A percentile compares a stretch with the other conserved stretches of the same genome.
phyloP scores from a whole-genome alignment of 2,329 filamentous ascomycete species.

The Thielaviopsis musarum region DNA sequence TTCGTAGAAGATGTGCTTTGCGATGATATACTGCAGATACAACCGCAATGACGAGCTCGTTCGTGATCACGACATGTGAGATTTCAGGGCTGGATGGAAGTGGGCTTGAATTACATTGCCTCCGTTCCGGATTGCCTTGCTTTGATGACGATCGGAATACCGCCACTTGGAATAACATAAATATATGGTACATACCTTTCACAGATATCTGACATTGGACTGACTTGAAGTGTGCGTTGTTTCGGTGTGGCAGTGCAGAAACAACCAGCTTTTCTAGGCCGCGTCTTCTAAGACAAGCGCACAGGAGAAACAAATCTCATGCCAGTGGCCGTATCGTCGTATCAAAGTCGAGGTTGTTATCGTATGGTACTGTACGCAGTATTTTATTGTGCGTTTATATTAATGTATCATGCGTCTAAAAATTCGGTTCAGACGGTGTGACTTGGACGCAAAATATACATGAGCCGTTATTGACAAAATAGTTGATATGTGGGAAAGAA shows the following conservation, averaged over 20 bases:
- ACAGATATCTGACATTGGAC: constrained; percentile 21
- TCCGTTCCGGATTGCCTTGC: not conserved
- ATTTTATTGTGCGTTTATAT: not conserved
- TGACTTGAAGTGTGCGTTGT: not conserved
- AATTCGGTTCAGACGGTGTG: not conserved
- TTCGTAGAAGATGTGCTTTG: not conserved
- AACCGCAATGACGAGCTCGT: not conserved
- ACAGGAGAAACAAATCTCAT: not conserved
- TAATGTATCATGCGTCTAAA: not conserved
- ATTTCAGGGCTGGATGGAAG: not conserved
- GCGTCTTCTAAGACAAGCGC: not conserved
- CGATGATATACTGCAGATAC: not conserved
- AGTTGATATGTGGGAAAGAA: not conserved
- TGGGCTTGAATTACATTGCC: not conserved
- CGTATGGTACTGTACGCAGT: not conserved
- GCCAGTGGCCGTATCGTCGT: not conserved
- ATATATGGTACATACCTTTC: constrained; percentile 19
- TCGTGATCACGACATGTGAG: not conserved
- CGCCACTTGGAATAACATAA: not conserved
- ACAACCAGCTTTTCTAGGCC: not conserved
- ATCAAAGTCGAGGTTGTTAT: not conserved
- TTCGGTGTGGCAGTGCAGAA: constrained; percentile 12
- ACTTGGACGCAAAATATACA: not conserved
- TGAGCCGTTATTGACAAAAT: not conserved
- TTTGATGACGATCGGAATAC: not conserved